Conservation (phyloP, 139 green algal species). For the Diplosphaera chodatii region DNA sequence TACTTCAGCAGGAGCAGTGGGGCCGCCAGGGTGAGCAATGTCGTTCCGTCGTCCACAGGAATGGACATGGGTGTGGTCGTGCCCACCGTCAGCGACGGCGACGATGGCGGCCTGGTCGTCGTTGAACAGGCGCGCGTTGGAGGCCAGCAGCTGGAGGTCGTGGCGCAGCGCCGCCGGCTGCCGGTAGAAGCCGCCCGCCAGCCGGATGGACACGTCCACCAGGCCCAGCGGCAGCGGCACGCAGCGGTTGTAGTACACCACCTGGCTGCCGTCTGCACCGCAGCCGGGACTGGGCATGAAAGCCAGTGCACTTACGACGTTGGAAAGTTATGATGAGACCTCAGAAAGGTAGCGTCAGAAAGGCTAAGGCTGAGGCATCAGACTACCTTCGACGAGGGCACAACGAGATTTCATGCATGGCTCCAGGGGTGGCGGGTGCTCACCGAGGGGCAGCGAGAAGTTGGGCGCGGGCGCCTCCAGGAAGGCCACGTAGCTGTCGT, state of each 20-base stretch:
- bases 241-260: conserved; percentile 18
- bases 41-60: too few species aligned
- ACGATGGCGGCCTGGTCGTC: conserved; percentile 22
- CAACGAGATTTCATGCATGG: too few species aligned
- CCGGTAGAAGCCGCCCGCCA: conserved; percentile 40
- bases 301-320: neutral
- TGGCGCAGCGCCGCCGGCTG: conserved; percentile 23
- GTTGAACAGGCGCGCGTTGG: conserved; percentile 47
- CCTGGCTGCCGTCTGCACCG: neutral
- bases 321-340: neutral
- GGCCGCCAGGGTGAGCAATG: too few species aligned
- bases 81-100: conserved; percentile 5
- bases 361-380: conserved; percentile 10
- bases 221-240: conserved; percentile 46
- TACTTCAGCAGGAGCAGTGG: too few species aligned
- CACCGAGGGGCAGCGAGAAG: neutral
- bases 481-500: neutral
- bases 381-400: conserved; percentile 2
- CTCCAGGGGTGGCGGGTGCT: too few species aligned
- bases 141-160: conserved; percentile 31
- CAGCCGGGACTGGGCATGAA: neutral
- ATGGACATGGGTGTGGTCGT: too few species aligned
- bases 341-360: conserved; percentile 8
- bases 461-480: conserved; percentile 1
- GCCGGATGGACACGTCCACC: conserved; percentile 17